A percentile compares a stretch with the other conserved stretches of the same genome.
Evolutionary conservation across 2,329 filamentous ascomycete species (phyloP).

Genomic region (Aspergillus nomiae): DNA sequence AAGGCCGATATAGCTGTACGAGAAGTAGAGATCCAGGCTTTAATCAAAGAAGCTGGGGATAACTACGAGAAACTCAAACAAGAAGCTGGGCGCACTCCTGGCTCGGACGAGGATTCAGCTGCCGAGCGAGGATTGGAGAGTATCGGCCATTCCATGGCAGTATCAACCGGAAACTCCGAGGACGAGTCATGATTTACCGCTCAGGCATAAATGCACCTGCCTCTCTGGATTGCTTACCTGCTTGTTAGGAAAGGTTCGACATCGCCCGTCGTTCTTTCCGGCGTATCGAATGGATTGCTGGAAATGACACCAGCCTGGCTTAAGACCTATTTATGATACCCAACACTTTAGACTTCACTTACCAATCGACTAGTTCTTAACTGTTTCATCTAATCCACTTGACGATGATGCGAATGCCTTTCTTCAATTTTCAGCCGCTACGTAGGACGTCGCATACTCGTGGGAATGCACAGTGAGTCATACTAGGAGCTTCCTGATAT

Average conservation of each 20-base stretch:
- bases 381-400: constrained; percentile 8
- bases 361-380: not conserved
- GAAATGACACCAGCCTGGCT: constrained; percentile 3
- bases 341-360: constrained; percentile 10
- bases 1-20: constrained; percentile 67
- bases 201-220: constrained; percentile 2
- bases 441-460: constrained; percentile 19
- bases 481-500: not conserved
- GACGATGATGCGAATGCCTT: constrained; percentile 31
- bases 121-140: constrained; percentile 41
- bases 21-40: constrained; percentile 76
- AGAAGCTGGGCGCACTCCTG: constrained; percentile 39
- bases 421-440: constrained; percentile 32
- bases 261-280: constrained; percentile 13
- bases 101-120: constrained; percentile 25
- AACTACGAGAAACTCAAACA: constrained; percentile 63
- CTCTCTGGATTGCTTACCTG: not conserved
- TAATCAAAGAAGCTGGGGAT: constrained; percentile 79
- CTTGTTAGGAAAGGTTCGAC: not conserved
- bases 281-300: not conserved
- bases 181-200: constrained; percentile 24
- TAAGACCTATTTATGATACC: constrained; percentile 17
- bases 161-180: constrained; percentile 29
- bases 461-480: constrained; percentile 26
- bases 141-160: constrained; percentile 34